These are phyloP conservation scores for Reutealis trisperma DNA, from an alignment of 345 rosid species.

Conservation along the genomic window DNA sequence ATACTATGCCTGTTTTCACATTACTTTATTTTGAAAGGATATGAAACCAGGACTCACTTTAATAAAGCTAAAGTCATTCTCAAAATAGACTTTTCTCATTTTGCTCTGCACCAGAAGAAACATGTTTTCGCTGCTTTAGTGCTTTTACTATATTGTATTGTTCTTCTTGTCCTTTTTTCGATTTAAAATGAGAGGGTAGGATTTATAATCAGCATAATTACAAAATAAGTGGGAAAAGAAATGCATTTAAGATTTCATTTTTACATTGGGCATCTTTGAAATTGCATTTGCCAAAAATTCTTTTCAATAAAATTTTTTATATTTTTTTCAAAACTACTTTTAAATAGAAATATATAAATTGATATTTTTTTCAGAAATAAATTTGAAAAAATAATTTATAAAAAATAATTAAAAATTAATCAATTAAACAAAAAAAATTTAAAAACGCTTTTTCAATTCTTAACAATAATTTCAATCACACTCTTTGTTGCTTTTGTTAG, in stretches of 20 bases:
- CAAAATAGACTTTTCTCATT: constrained; percentile 9
- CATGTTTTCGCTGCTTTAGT: not conserved
- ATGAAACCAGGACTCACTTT: not conserved
- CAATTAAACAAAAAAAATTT: too few species aligned
- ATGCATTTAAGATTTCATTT: not conserved
- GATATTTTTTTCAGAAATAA: too few species aligned
- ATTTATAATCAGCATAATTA: not conserved
- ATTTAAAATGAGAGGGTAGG: constrained; percentile 20
- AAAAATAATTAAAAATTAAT: too few species aligned
- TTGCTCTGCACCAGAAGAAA: not conserved
- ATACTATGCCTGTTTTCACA: not conserved
- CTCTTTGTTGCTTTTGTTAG: too few species aligned
- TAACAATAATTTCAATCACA: too few species aligned
- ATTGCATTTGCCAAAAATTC: too few species aligned
- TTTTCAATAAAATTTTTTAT: too few species aligned
- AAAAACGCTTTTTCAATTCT: too few species aligned
- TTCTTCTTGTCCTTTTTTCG: not conserved
- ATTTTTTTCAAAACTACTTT: too few species aligned
- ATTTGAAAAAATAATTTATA: too few species aligned
- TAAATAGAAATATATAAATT: too few species aligned
- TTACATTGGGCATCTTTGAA: too few species aligned
- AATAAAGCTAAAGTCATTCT: not conserved
- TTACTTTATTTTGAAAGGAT: constrained; percentile 2
- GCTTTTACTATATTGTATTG: constrained; percentile 5
- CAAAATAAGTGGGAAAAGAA: not conserved